Conservation (phyloP, 148 eudicot genomes). For the Vaccinium vitisidaea region DNA sequence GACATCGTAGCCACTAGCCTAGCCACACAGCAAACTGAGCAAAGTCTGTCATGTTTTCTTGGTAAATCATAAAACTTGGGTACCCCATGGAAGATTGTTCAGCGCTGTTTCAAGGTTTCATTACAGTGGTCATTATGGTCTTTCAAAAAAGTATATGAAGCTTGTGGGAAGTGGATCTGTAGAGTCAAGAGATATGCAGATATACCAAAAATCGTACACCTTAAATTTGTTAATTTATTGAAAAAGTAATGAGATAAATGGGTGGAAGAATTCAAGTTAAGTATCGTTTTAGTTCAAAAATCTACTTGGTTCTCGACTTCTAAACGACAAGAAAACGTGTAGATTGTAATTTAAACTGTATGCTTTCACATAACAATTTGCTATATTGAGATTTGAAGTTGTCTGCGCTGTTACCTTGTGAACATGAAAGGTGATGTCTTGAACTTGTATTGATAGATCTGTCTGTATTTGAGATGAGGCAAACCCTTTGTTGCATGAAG, state of each 20-base stretch:
- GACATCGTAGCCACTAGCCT: background rate
- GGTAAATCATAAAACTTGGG: background rate
- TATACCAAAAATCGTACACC: background rate
- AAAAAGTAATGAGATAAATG: no score
- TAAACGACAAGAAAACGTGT: background rate
- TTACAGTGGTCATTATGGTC: background rate
- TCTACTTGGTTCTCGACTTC: background rate
- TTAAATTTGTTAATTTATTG: background rate
- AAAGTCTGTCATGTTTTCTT: background rate
- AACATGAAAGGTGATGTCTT: slow-evolving; percentile 53
- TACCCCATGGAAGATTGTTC: background rate
- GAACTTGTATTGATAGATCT: slow-evolving; percentile 57
- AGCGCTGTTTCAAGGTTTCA: background rate
- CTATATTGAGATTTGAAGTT: background rate
- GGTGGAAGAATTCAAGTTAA: no score
- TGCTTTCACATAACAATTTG: background rate
- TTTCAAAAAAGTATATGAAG: background rate
- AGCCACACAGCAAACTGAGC: no score
- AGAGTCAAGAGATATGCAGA: background rate
- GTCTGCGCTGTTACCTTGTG: slow-evolving; percentile 56
- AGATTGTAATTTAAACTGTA: background rate
- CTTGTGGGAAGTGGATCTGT: background rate
- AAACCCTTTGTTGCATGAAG: slow-evolving; percentile 25
- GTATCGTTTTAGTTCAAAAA: background rate
- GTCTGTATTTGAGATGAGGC: slow-evolving; percentile 54